Percentiles rank a stretch among this genome's conserved stretches.
Evolutionary conservation across 495 filamentous ascomycete species (phyloP).

Genomic region (Trichoderma gamsii): DNA sequence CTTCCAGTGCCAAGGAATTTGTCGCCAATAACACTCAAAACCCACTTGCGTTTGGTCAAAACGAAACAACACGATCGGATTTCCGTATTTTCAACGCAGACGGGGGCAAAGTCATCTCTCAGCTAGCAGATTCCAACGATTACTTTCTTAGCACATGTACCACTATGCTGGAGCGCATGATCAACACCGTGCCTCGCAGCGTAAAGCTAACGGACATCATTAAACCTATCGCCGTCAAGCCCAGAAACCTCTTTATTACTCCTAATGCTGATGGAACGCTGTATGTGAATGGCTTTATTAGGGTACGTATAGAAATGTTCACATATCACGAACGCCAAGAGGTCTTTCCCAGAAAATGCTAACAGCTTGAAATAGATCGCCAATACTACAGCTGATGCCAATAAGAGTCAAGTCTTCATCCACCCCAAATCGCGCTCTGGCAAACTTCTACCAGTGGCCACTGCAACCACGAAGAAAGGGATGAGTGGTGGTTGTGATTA

Average conservation of each 20-base stretch:
- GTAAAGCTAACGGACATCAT: slow-evolving; percentile 18
- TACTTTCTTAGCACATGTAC: slow-evolving; percentile 11
- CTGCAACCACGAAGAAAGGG: neutral
- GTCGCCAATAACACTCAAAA: slow-evolving; percentile 23
- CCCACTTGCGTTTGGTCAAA: slow-evolving; percentile 28
- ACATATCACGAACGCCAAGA: neutral
- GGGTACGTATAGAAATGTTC: slow-evolving; percentile 11
- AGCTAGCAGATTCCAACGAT: slow-evolving; percentile 23
- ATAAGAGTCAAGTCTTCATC: neutral
- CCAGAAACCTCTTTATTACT: slow-evolving; percentile 1
- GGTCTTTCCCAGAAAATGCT: neutral
- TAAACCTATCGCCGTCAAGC: slow-evolving; percentile 13
- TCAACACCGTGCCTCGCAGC: slow-evolving; percentile 17
- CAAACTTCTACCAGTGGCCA: neutral
- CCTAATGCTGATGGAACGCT: slow-evolving; percentile 11
- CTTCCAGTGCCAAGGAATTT: slow-evolving; percentile 17
- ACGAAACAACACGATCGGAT: slow-evolving; percentile 34
- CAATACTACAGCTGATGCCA: neutral
- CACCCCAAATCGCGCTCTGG: slow-evolving; percentile 13
- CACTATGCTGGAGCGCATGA: slow-evolving; percentile 18
- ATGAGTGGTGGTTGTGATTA: neutral
- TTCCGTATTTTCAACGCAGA: slow-evolving; percentile 35
- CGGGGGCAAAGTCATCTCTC: slow-evolving; percentile 31
- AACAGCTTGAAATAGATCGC: neutral
- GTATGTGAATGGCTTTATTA: slow-evolving; percentile 9